phyloP scores from a whole-genome alignment of 1,139 yeast genomes.

The Saccharomyces hybrid region DNA sequence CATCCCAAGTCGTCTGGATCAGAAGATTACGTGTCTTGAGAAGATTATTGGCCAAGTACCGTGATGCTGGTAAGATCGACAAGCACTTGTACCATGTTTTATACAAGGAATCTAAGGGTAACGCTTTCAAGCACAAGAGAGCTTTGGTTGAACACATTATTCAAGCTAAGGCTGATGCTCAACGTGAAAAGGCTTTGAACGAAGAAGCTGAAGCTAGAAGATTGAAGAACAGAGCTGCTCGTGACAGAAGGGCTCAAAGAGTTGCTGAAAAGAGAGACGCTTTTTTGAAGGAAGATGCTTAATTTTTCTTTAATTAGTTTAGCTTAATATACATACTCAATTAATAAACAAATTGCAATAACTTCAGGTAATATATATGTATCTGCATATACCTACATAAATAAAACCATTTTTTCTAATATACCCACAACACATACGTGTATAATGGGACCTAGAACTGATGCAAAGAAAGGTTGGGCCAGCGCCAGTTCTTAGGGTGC shows the following conservation, averaged over 20 bases:
- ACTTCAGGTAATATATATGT: not conserved
- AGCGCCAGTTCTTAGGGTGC: too few species aligned
- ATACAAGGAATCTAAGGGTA: constrained; percentile 98
- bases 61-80: constrained; percentile 99
- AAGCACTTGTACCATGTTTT: constrained; percentile 97
- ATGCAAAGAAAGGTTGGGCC: too few species aligned
- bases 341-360: not conserved
- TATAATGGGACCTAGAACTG: too few species aligned
- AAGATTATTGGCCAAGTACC: constrained; percentile 97
- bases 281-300: constrained; percentile 52
- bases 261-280: constrained; percentile 97
- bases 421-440: not conserved
- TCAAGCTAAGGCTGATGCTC: constrained; percentile 99
- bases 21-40: constrained; percentile 99
- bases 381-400: not conserved
- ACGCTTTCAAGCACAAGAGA: constrained; percentile 99
- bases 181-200: constrained; percentile 97
- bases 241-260: constrained; percentile 99
- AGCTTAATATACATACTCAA: not conserved
- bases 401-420: not conserved
- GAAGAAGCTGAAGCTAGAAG: constrained; percentile 99
- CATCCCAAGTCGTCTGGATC: constrained; percentile 98
- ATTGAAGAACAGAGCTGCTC: constrained; percentile 97
- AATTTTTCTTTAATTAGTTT: constrained; percentile 12
- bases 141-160: constrained; percentile 98